These are phyloP conservation scores for Lumnitzera littorea DNA, from an alignment of 345 rosid species.

Conservation along the genomic window DNA sequence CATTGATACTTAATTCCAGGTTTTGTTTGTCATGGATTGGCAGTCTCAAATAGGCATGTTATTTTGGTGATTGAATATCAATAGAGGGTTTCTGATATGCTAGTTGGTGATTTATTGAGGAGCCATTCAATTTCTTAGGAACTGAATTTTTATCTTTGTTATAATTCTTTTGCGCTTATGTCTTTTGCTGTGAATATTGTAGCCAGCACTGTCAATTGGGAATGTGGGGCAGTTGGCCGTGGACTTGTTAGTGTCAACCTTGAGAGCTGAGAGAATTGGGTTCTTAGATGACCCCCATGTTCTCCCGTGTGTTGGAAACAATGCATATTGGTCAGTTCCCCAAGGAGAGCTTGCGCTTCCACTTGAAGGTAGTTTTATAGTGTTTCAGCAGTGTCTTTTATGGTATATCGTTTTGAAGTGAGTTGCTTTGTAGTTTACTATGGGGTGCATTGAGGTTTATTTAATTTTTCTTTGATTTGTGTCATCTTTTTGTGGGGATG, in stretches of 20 bases:
- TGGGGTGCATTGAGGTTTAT: too few relatives aligned
- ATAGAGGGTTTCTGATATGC: too few relatives aligned
- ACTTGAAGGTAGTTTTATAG: constrained; percentile 52
- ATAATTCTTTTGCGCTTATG: not conserved
- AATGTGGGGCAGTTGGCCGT: constrained; percentile 88
- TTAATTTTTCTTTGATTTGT: not conserved
- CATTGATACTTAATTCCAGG: too few relatives aligned
- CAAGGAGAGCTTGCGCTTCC: constrained; percentile 73
- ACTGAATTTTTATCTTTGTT: not conserved
- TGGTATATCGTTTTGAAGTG: not conserved
- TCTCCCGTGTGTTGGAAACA: constrained; percentile 90
- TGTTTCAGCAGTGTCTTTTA: not conserved
- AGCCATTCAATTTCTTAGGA: not conserved
- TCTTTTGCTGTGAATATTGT: not conserved
- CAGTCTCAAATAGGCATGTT: too few relatives aligned
- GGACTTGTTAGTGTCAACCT: constrained; percentile 77
- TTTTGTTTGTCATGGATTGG: too few relatives aligned
- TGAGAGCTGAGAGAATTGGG: constrained; percentile 58
- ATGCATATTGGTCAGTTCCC: constrained; percentile 65
- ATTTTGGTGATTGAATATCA: too few relatives aligned
- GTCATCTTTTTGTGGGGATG: too few relatives aligned
- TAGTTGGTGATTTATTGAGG: too few relatives aligned
- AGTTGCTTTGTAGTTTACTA: not conserved
- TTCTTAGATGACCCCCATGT: constrained; percentile 65
- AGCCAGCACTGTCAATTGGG: constrained; percentile 93